Conservation (phyloP, 768 basidiomycete genomes). For the Kondoa malvinella region DNA sequence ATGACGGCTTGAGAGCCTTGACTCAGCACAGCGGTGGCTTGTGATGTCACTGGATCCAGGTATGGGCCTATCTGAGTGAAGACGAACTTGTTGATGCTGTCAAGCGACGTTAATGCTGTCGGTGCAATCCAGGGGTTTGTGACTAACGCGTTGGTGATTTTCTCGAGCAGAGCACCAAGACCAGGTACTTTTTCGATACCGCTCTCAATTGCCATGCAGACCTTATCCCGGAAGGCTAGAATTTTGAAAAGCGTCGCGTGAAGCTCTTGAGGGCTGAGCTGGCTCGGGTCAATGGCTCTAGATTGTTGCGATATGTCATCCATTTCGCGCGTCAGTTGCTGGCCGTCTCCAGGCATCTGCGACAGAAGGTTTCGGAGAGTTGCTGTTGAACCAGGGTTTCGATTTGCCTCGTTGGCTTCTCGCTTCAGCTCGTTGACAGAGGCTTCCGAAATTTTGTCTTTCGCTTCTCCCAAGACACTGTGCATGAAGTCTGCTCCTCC, state of each 20-base stretch:
- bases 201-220: conserved; percentile 56
- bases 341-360: conserved; percentile 45
- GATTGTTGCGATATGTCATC: conserved; percentile 52
- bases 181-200: conserved; percentile 77
- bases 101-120: not conserved
- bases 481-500: conserved; percentile 51
- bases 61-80: conserved; percentile 65
- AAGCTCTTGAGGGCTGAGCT: conserved; percentile 77
- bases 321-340: conserved; percentile 23
- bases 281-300: conserved; percentile 43
- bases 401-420: conserved; percentile 47
- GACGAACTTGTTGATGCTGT: conserved; percentile 47
- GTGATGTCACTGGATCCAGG: conserved; percentile 39
- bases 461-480: conserved; percentile 32
- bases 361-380: conserved; percentile 47
- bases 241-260: conserved; percentile 72
- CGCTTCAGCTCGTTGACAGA: conserved; percentile 76
- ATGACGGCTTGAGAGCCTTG: conserved; percentile 51
- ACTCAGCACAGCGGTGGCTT: conserved; percentile 48
- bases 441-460: conserved; percentile 47
- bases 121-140: not conserved
- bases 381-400: conserved; percentile 18
- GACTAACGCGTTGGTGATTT: conserved; percentile 50
- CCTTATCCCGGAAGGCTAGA: conserved; percentile 60
- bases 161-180: conserved; percentile 53